phyloP scores from a whole-genome alignment of 768 basidiomycete genomes.

The Rickenella mellea region DNA sequence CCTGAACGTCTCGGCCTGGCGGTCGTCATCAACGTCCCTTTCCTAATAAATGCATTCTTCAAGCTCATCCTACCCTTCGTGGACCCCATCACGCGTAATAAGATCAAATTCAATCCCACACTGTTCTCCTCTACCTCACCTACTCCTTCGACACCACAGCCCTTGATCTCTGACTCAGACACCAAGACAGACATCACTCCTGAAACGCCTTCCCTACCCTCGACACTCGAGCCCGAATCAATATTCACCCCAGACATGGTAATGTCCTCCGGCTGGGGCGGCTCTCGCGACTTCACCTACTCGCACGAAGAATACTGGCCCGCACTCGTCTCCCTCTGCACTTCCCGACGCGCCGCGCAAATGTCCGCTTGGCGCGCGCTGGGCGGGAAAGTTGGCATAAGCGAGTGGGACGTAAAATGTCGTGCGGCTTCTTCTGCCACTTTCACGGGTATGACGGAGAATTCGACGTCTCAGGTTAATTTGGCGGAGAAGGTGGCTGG shows the following conservation, averaged over 20 bases:
- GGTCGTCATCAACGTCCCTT: constrained; percentile 75
- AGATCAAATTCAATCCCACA: constrained; percentile 66
- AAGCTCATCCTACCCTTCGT: constrained; percentile 74
- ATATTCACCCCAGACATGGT: constrained; percentile 65
- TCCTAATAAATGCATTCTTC: constrained; percentile 63
- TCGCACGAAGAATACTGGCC: constrained; percentile 72
- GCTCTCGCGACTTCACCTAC: constrained; percentile 58
- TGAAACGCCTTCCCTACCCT: no score
- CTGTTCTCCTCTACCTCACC: constrained; percentile 17
- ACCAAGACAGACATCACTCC: no score
- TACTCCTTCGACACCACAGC: constrained; percentile 36
- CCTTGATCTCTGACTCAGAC: no score
- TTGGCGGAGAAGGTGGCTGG: no score
- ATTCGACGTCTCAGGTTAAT: no score
- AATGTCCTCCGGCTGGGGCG: constrained; percentile 61
- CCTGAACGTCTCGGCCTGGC: constrained; percentile 77
- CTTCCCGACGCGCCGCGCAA: constrained; percentile 38
- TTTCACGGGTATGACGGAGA: no score
- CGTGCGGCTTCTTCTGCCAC: no score
- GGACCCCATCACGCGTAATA: constrained; percentile 70
- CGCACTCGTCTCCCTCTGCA: constrained; percentile 44
- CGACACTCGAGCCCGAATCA: no score
- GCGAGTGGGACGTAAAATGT: constrained; percentile 83
- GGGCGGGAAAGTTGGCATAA: constrained; percentile 62
- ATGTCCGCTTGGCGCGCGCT: constrained; percentile 55